Conservation (phyloP, 78 protist species). For the Dictyostelium firmibasis region DNA sequence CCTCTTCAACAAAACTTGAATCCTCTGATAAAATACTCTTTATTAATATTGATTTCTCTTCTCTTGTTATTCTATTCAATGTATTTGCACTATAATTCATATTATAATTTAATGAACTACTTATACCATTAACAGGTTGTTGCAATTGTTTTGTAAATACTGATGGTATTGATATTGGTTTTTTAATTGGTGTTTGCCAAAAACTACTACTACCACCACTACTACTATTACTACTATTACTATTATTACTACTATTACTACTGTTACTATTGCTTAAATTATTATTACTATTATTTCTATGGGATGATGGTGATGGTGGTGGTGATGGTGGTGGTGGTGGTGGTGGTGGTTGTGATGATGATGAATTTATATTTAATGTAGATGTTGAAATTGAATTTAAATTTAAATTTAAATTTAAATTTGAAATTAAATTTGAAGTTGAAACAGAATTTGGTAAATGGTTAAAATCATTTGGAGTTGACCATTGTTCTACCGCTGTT, state of each 20-base stretch:
- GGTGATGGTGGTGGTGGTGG: neutral
- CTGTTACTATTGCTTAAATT: no score
- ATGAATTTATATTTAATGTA: no score
- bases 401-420: neutral
- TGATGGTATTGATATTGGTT: neutral
- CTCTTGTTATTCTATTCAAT: neutral
- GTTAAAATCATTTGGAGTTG: neutral
- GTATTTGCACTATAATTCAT: neutral
- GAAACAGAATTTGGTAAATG: neutral
- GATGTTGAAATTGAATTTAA: neutral
- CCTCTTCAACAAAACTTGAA: neutral
- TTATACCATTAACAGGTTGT: neutral
- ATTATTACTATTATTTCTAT: no score
- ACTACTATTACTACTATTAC: neutral
- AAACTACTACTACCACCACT: neutral
- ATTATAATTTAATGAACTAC: neutral
- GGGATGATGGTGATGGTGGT: neutral
- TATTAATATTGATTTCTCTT: constrained; percentile 2
- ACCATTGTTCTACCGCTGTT: constrained; percentile 73
- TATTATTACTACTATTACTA: no score
- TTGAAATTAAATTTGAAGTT: neutral
- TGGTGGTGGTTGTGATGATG: neutral
- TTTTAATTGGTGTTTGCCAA: neutral
- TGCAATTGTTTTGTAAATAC: neutral
- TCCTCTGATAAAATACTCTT: constrained; percentile 4